Evolutionary conservation across 768 basidiomycete species (phyloP), one percentile per base, ranked within the genome.

Genomic region (Lyophyllum atratum): DNA sequence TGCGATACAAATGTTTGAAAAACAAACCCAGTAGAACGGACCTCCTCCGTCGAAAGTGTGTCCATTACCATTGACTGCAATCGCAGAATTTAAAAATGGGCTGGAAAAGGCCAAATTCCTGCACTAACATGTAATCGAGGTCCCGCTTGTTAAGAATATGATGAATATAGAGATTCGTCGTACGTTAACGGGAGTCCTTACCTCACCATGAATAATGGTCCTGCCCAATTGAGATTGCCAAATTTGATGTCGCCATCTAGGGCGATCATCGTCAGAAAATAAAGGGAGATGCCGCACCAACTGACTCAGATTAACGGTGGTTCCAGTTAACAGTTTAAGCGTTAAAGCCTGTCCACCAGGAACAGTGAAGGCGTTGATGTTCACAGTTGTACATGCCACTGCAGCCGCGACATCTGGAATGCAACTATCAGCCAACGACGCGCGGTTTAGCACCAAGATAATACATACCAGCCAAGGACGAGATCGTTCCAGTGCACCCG

Each of bases 281-380:
- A 22, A 37, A 33, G 47, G 25, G 46, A 52, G 28, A 39, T 6
- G 3, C 17, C 39, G 46, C 26, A 48, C 26, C 19, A 5, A 70
- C 82, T 64, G 60, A 85, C 85, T 68, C 69, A 88, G 69, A 48
- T 81, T 86, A 57, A 89, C 86, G 4, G 76, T 84, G 1, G 84
- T 80, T 5, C 81, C 81, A 24, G 68, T 61, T 39, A 73, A 56
- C 31, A 87, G 72, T 19, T 67, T 60, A 28, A 88, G 75, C 15
- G 70, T 73, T 63, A 87, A 76, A 0, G 74, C 78, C 68, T 79
- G 49, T 14, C 83, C 84, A 31, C 75, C 80, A 12, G 85, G 80
- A 33, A 86, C 85, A 8, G 80, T 83, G 68, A 86, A 85, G 10
- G 70, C 59, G 40, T 82, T 75, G 64, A 87, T 79, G 60, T 80